Conservation (phyloP, 2,329 filamentous ascomycete species). For the Beauveria sp. region DNA sequence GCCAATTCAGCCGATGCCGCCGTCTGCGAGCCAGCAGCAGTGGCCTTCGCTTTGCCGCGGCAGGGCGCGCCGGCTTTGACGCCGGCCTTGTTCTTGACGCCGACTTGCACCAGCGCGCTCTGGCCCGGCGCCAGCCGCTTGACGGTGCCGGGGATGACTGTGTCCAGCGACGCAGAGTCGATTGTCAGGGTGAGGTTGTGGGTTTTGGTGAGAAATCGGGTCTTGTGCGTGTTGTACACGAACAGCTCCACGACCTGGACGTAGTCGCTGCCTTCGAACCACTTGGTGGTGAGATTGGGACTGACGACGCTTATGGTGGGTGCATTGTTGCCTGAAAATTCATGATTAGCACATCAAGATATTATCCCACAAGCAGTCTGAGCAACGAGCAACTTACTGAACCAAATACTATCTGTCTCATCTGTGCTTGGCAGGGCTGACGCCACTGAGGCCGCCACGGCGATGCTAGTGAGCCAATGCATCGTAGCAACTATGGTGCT, state of each 20-base stretch:
- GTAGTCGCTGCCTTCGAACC: conserved; percentile 8
- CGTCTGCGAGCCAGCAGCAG: not conserved
- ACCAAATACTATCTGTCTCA: not conserved
- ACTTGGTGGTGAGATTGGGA: conserved; percentile 11
- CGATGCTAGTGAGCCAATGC: not conserved
- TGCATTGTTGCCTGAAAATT: not conserved
- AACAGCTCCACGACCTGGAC: conserved; percentile 13
- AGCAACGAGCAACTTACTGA: not conserved
- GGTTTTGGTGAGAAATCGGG: not conserved
- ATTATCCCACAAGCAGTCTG: not conserved
- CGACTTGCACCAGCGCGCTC: conserved; percentile 8
- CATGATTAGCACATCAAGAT: no score
- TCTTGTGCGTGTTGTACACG: conserved; percentile 10
- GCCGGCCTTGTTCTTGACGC: conserved; percentile 13
- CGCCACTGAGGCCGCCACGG: not conserved
- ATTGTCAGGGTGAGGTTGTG: conserved; percentile 4
- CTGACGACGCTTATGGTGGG: not conserved
- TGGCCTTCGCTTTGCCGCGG: conserved; percentile 2
- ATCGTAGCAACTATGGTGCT: not conserved
- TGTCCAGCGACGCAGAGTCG: conserved; percentile 7
- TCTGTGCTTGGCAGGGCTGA: conserved; percentile 2
- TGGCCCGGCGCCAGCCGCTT: conserved; percentile 12
- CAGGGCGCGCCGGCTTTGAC: conserved; percentile 7
- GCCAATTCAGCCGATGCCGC: not conserved
- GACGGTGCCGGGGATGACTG: conserved; percentile 8